These are phyloP conservation scores for Symbiodinium natans DNA, from an alignment of 73 alveolate genomes.

Conservation along the genomic window DNA sequence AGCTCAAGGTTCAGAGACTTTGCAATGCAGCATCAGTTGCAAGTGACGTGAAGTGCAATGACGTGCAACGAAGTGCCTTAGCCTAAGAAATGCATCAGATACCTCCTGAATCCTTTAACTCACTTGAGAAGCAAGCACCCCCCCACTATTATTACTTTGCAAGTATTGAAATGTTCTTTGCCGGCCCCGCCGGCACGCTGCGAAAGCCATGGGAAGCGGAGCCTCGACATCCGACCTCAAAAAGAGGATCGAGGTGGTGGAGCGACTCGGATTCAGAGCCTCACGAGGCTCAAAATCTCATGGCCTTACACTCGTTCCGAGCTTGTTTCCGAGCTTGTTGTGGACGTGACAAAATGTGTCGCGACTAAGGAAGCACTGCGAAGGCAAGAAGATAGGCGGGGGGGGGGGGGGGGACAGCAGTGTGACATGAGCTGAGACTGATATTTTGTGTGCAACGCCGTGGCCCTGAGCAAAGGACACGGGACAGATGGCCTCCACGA, in stretches of 20 bases:
- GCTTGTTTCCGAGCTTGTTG: not conserved
- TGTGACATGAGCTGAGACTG: not conserved
- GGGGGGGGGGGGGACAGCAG: not conserved
- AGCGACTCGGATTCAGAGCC: not conserved
- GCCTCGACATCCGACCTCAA: constrained; percentile 4
- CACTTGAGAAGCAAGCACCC: no score
- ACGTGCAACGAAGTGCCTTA: no score
- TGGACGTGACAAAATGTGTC: not conserved
- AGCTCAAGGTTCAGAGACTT: no score
- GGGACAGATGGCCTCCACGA: constrained; percentile 55
- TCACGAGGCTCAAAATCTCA: not conserved
- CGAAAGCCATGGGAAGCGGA: constrained; percentile 75
- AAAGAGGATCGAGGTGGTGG: constrained; percentile 43
- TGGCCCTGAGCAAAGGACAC: no score
- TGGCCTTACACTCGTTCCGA: no score
- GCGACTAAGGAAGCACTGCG: constrained; percentile 33
- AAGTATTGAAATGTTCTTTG: no score
- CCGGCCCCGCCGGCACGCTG: no score
- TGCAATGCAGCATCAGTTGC: no score
- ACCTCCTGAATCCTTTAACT: no score
- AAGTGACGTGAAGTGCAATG: no score
- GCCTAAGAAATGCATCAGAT: no score
- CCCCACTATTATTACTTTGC: no score
- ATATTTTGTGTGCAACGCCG: not conserved
- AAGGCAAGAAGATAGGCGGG: constrained; percentile 71